phyloP scores from a whole-genome alignment of 2,329 filamentous ascomycete genomes.

The Hypoxylon rubiginosum region DNA sequence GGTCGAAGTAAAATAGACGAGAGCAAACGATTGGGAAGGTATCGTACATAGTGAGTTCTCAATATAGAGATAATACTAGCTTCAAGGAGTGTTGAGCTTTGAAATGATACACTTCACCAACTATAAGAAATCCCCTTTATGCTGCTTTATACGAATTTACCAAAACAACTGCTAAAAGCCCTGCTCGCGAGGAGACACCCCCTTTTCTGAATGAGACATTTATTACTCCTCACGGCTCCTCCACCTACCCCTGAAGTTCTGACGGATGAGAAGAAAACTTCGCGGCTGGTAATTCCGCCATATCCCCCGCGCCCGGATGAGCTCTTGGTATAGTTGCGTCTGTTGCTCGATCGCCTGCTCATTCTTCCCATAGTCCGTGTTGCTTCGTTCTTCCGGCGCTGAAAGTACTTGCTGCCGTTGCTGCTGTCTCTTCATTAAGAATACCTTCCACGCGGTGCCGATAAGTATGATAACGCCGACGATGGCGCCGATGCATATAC shows the following conservation, averaged over 20 bases:
- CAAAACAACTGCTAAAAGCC: too few relatives aligned
- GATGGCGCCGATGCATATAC: not conserved
- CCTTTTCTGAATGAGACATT: too few relatives aligned
- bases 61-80: too few relatives aligned
- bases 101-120: too few relatives aligned
- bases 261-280: not conserved
- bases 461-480: not conserved
- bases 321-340: not conserved
- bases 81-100: too few relatives aligned
- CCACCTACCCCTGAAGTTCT: not conserved
- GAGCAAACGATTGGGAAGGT: too few relatives aligned
- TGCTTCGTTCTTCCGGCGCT: not conserved
- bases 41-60: too few relatives aligned
- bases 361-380: not conserved
- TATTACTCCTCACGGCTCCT: too few relatives aligned
- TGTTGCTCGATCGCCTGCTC: not conserved
- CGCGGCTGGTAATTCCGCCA: not conserved
- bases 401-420: not conserved
- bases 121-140: not conserved
- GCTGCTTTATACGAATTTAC: too few relatives aligned
- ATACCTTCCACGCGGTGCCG: not conserved
- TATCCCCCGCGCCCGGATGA: not conserved
- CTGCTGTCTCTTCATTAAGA: not conserved
- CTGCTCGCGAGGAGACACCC: not conserved
- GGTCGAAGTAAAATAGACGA: too few relatives aligned